These are phyloP conservation scores for Colletotrichum somersetense DNA, from an alignment of 2,329 filamentous ascomycete genomes.

Conservation along the genomic window DNA sequence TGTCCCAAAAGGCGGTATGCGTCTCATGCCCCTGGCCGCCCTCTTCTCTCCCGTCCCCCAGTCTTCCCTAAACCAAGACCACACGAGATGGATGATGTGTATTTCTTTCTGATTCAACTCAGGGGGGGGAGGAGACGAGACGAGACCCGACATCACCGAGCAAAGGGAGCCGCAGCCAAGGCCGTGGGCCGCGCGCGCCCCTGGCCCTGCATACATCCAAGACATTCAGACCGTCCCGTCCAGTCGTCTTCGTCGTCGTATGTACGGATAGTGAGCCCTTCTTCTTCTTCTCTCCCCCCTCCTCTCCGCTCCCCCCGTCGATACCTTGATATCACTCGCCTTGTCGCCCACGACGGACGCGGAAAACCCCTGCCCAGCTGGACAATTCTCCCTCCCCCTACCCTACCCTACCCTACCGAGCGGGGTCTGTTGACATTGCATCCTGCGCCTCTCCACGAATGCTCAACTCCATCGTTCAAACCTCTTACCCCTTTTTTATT, in stretches of 20 bases:
- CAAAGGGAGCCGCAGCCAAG: conserved; percentile 34
- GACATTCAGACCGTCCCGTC: not conserved
- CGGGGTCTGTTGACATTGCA: conserved; percentile 8
- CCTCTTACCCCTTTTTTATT: not conserved
- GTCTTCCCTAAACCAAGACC: not conserved
- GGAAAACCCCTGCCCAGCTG: conserved; percentile 34
- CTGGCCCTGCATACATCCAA: not conserved
- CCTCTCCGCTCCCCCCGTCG: not conserved
- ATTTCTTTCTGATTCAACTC: conserved; percentile 4
- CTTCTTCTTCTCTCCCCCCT: not conserved
- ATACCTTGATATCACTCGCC: conserved; percentile 34
- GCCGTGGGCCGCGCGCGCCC: not conserved
- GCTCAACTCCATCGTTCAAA: not conserved
- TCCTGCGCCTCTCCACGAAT: not conserved
- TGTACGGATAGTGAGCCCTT: conserved; percentile 15
- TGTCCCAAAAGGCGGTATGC: conserved; percentile 8
- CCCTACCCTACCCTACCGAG: not conserved
- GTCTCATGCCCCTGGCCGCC: not conserved
- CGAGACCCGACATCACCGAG: not conserved
- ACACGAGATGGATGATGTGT: not conserved
- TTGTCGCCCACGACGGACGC: not conserved
- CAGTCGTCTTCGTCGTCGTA: not conserved
- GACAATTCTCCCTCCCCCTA: not conserved
- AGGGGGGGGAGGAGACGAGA: not conserved
- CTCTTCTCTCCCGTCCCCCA: not conserved